Conservation (phyloP, 1,284 basidiomycete genomes). For the Neonothopanus nambi region DNA sequence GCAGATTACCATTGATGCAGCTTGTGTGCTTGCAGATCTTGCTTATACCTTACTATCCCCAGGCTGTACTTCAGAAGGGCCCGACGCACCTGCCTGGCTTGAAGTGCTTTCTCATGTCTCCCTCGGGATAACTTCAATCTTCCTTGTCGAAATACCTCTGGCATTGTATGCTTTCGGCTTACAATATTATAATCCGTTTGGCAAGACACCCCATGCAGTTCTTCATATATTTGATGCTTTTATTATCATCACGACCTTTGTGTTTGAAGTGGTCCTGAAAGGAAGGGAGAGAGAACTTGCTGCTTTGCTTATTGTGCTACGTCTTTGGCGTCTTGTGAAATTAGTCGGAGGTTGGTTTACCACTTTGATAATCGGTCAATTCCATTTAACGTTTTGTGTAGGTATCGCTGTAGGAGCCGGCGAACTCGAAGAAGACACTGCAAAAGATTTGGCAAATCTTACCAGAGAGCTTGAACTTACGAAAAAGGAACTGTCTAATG, state of each 20-base stretch:
- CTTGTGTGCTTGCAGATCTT: constrained; percentile 68
- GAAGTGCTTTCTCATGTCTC: constrained; percentile 62
- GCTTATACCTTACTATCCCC: constrained; percentile 63
- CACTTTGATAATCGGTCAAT: constrained; percentile 40
- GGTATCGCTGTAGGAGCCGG: constrained; percentile 74
- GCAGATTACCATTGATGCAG: constrained; percentile 65
- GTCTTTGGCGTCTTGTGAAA: constrained; percentile 78
- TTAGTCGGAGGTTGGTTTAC: constrained; percentile 65
- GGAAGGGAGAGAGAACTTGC: constrained; percentile 71
- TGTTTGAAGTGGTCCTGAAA: constrained; percentile 66
- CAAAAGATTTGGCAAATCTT: constrained; percentile 47
- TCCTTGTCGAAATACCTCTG: constrained; percentile 75
- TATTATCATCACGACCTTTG: constrained; percentile 70
- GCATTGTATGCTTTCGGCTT: constrained; percentile 63
- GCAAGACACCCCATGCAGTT: constrained; percentile 46
- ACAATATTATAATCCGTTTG: constrained; percentile 59
- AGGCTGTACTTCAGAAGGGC: constrained; percentile 45
- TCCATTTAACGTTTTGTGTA: constrained; percentile 55
- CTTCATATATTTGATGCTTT: constrained; percentile 74
- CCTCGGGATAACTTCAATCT: constrained; percentile 65
- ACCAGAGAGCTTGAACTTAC: constrained; percentile 47
- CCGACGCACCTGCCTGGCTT: constrained; percentile 60
- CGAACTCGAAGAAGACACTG: constrained; percentile 60
- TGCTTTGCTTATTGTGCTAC: constrained; percentile 66
- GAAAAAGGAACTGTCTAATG: constrained; percentile 33